These are phyloP conservation scores for Pythium folliculosum DNA, from an alignment of 352 stramenopile species.

Conservation along the genomic window DNA sequence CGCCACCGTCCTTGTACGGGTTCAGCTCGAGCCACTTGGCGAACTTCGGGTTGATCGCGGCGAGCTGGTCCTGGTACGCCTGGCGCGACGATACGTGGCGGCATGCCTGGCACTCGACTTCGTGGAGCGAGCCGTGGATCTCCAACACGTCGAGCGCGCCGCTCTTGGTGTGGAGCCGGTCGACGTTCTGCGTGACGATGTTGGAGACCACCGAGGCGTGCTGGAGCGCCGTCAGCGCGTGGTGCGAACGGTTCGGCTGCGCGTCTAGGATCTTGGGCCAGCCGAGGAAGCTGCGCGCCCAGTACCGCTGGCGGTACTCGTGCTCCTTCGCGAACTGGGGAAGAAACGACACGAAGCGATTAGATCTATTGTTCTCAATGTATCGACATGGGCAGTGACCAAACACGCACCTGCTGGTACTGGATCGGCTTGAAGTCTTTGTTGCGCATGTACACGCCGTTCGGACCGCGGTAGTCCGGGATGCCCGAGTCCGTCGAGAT, in stretches of 20 bases:
- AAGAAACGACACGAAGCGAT: neutral
- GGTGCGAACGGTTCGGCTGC: constrained; percentile 89
- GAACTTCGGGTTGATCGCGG: constrained; percentile 74
- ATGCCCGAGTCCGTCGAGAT: constrained; percentile 97
- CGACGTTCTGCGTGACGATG: constrained; percentile 98
- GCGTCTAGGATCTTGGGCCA: constrained; percentile 82
- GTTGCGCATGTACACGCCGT: constrained; percentile 94
- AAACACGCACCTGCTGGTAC: constrained; percentile 93
- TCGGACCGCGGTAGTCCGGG: constrained; percentile 95
- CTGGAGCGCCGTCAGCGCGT: constrained; percentile 85
- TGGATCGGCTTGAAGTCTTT: constrained; percentile 95
- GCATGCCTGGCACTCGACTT: constrained; percentile 86
- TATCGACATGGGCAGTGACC: too few relatives aligned
- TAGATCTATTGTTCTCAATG: too few relatives aligned
- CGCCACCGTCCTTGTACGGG: constrained; percentile 40
- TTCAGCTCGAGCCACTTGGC: constrained; percentile 41
- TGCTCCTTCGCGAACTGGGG: constrained; percentile 62
- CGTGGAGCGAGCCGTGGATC: constrained; percentile 92
- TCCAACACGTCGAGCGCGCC: constrained; percentile 90
- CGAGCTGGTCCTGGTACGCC: constrained; percentile 88
- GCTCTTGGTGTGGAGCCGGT: constrained; percentile 92
- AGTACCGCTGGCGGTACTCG: constrained; percentile 90
- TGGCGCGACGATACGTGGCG: constrained; percentile 65
- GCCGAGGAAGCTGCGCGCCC: constrained; percentile 90
- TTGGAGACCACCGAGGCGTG: constrained; percentile 40